Evolutionary conservation across 495 filamentous ascomycete genomes (phyloP), one percentile per base, ranked within the genome.

Genomic region (Penicillium arizonense): DNA sequence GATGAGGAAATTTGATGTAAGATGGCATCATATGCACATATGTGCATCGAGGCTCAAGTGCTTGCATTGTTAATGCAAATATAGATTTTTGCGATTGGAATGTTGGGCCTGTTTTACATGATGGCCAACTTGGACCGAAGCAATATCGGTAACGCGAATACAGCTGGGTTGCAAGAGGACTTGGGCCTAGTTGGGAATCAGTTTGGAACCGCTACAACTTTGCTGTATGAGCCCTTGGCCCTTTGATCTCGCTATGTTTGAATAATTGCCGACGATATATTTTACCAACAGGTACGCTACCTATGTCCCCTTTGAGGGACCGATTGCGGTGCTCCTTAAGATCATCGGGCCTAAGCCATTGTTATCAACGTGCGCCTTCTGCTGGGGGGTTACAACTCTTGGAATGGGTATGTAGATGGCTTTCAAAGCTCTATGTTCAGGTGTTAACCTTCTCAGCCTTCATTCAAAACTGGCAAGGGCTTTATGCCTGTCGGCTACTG

Each of bases 191-290:
- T 57, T 6, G 57, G 48, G 5, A 57, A 59, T 60, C 68, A 72
- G 56, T 70, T 66, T 52, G 57, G 56, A 5, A 69, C 60, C 4
- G 65, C 68, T 4, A 58, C 67, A 24, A 53, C 50, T 44, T 46
- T 53, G 20, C 50, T 53, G 50, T 53, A 53, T 1, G 18, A 18
- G 18, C 18, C 18, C 18, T 18, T 18, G 18, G 18, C 18, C 18
- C 18, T 18, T 18, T 18, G 18, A 18, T 1, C 18, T 18, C 18
- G 18, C 18, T 18, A 18, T 18, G 18, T 18, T 18, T 18, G 18
- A 41, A 53, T 10, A 9, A 14, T 10, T 12, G 16, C 28, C 18
- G 50, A 44, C 33, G 18, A 45, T n/a, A 13, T 10, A 44, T 24
- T 28, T 13, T 44, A 13, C 14, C n/a, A n/a, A 34, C 33, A 53